Conservation (phyloP, 495 filamentous ascomycete species). For the Entonaema liquescens region DNA sequence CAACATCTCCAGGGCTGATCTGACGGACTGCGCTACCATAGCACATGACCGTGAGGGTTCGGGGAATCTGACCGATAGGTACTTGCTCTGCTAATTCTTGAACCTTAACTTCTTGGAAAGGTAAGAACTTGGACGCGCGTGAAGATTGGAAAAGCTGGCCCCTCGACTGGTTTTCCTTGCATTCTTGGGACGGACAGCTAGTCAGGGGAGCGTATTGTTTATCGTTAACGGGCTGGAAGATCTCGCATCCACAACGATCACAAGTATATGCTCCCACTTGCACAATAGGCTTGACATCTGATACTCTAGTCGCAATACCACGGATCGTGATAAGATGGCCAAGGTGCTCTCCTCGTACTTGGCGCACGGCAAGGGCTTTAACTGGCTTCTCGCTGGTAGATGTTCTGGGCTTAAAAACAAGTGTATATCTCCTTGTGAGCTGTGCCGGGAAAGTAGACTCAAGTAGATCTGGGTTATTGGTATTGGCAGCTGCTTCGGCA, state of each 20-base stretch:
- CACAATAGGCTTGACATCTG: slow-evolving; percentile 97
- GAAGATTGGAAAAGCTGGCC: slow-evolving; percentile 94
- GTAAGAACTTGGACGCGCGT: slow-evolving; percentile 92
- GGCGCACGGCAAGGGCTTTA: slow-evolving; percentile 91
- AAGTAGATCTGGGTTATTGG: slow-evolving; percentile 65
- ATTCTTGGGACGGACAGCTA: slow-evolving; percentile 86
- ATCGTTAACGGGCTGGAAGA: slow-evolving; percentile 94
- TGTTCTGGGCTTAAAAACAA: slow-evolving; percentile 92
- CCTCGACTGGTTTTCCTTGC: slow-evolving; percentile 87
- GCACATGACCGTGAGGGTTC: slow-evolving; percentile 87
- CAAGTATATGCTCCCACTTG: slow-evolving; percentile 97
- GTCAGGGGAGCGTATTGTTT: slow-evolving; percentile 89
- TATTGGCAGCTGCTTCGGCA: slow-evolving; percentile 70
- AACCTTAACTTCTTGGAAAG: slow-evolving; percentile 98
- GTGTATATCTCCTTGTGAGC: slow-evolving; percentile 90
- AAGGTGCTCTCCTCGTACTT: slow-evolving; percentile 90
- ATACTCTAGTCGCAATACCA: slow-evolving; percentile 93
- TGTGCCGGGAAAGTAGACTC: slow-evolving; percentile 84
- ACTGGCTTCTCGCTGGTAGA: slow-evolving; percentile 72
- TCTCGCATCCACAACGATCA: slow-evolving; percentile 93
- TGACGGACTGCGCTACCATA: slow-evolving; percentile 84
- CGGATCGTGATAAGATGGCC: slow-evolving; percentile 93
- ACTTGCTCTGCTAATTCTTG: slow-evolving; percentile 99
- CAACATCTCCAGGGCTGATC: slow-evolving; percentile 91
- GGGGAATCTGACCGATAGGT: slow-evolving; percentile 95